Evolutionary conservation across 1,284 basidiomycete genomes (phyloP), one percentile per base, ranked within the genome.

Genomic region (Chondrostereum purpureum): DNA sequence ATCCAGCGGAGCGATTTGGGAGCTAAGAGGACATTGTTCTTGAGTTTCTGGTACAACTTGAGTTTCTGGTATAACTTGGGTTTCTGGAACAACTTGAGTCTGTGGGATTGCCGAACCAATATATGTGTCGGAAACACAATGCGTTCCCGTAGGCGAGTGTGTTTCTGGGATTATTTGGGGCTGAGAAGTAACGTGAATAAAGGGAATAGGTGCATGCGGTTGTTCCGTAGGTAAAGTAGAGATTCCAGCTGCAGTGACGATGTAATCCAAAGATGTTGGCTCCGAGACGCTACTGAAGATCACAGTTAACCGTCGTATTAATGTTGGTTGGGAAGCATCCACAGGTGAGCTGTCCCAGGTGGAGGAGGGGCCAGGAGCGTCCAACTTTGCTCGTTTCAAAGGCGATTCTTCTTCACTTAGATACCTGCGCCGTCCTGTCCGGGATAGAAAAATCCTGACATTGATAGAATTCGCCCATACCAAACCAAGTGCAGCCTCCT

Each of bases 381-480:
- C 46, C 40, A 50, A 3, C 56, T 54, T 53, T 75, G 75, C 14
- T 19, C 45, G 43, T 24, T 50, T 50, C 12, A 43, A 27, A 13
- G 18, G 19, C 18, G 21, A 4, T 6, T 14, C 11, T 8, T 61
- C 54, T 24, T 64, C 65, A 23, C 73, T 66, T 5, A 86, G 53
- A 51, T 80, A 69, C 31, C 78, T 71, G 48, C 83, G 70, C 46
- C 89, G 70, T 4, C 77, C 77, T 0, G 92, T 93, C 13, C 89
- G 75, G 39, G 75, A 78, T 39, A 95, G 71, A 75, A 95, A 83
- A 45, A 96, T 74, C 10, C 93, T 75, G 3, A 73, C 73, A 51
- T 93, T 93, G 48, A 96, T 71, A 50, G 88, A 84, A 60, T 94
- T 94, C 6, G 91, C 85, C 93, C 93, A 97, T 2, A 83, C 82